Evolutionary conservation across 2,329 filamentous ascomycete species (phyloP), one percentile per base, ranked within the genome.

Genomic region (Clathrospora elynae): DNA sequence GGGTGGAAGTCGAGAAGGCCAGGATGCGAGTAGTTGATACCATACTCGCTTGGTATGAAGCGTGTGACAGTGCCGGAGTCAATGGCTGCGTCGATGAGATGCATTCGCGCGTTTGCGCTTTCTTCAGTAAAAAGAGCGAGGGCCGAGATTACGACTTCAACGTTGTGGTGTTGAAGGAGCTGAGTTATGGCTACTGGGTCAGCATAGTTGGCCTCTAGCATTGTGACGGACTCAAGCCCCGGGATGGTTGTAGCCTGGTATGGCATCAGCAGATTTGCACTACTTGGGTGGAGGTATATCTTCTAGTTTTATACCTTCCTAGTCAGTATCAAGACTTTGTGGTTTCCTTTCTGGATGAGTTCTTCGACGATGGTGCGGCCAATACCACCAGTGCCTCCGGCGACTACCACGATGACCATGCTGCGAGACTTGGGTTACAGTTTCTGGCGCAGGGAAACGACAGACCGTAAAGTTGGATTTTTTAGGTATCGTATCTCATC

Each of bases 381-480:
- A n/a, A 60, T 32, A 4, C 51, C 49, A 12, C 58, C 56, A 5
- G 54, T 60, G 6, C 58, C 58, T 45, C 58, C 58, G 7, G 58
- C 54, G 12, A 61, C 42, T 43, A 50, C 56, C 34, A 60, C 42
- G 4, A 33, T 55, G 35, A 43, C 39, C 44, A 48, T 48, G 10
- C n/a, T n/a, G n/a, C n/a, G n/a, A n/a, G n/a, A n/a, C n/a, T n/a
- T n/a, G n/a, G n/a, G n/a, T n/a, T n/a, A n/a, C n/a, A n/a, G n/a
- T n/a, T n/a, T n/a, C n/a, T n/a, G n/a, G n/a, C n/a, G n/a, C n/a
- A n/a, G n/a, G n/a, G n/a, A n/a, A n/a, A n/a, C n/a, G n/a, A n/a
- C n/a, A n/a, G n/a, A n/a, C n/a, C n/a, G n/a, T n/a, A n/a, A n/a
- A n/a, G n/a, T n/a, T n/a, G n/a, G n/a, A n/a, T n/a, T n/a, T n/a